A percentile compares a stretch with the other conserved stretches of the same genome.
phyloP scores from a whole-genome alignment of 495 filamentous ascomycete species.

The Pseudomonodictys pantanalensis region DNA sequence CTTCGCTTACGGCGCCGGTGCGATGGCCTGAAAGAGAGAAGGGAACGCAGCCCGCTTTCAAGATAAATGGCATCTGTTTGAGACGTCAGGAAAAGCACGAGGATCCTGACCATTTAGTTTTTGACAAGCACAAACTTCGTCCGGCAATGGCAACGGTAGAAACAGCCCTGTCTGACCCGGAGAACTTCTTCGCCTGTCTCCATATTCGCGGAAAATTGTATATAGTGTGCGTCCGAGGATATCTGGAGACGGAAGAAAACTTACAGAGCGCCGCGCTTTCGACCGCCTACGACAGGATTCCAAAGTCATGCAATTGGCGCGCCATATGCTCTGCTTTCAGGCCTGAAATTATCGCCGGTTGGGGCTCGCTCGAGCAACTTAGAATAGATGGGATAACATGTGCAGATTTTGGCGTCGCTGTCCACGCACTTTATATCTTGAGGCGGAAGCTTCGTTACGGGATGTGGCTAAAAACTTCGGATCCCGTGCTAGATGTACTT shows the following conservation, averaged over 20 bases:
- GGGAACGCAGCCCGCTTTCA: not conserved
- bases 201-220: conserved; percentile 1
- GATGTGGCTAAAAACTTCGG: not conserved
- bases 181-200: not conserved
- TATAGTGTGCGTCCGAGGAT: conserved; percentile 3
- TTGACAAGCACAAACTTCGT: too few relatives aligned
- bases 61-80: too few relatives aligned
- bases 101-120: too few relatives aligned
- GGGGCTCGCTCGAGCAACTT: conserved; percentile 3
- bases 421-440: not conserved
- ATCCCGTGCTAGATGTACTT: conserved; percentile 1
- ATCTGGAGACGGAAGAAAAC: conserved; percentile 7
- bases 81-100: too few relatives aligned
- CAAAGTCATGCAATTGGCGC: not conserved
- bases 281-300: not conserved
- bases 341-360: conserved; percentile 5
- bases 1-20: not conserved
- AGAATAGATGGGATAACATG: not conserved
- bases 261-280: conserved; percentile 1
- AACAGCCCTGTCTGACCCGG: not conserved
- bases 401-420: conserved; percentile 2
- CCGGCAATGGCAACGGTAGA: not conserved
- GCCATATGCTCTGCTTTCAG: not conserved
- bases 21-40: not conserved
- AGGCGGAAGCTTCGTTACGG: not conserved